Base-by-base conservation (phyloP, 208 protist species). In the Acanthamoeba lenticulata region DNA sequence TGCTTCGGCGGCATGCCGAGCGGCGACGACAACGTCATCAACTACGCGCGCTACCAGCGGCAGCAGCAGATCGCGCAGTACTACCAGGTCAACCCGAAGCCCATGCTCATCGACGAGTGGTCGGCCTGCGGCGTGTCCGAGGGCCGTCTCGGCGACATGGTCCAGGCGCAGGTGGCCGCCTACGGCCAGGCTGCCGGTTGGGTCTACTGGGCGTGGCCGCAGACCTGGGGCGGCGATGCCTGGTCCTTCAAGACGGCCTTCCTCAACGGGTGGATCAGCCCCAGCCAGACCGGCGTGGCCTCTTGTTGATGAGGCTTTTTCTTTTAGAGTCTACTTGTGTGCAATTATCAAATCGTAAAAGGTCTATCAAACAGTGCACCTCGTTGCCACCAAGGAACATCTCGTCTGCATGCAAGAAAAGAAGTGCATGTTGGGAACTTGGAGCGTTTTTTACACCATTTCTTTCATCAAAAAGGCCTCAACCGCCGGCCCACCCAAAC, bases 1-100 rank as follows among this genome's bases (percentile, higher is more conserved):
- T 92, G 88, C 52, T 92, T 69, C 15, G 88, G 65, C 65, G 72
- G 88, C 72, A 38, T 90, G 38, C 83, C 69, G 15, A 29, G 21
- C 36, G 32, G 36, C 38, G 69, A 79, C 38, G 17, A 79, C 32
- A 45, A 38, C 69, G 32, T 79, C 7, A 79, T 79, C 38, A 38
- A 79, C 32, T 79, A 79, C 69, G 69, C 38, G 69, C 69, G 13
- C 69, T 47, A 79, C 69, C 32, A 79, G 32, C 69, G 69, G 34
- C 38, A 38, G 69, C 36, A 38, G 32, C 69, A 79, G 69, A 79
- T 77, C 38, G 67, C 67, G 5, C 36, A 77, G 38, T 77, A 77
- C 67, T 45, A 77, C 38, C 67, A 44, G 21, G 67, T 77, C 67
- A 77, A 77, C 67, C 67, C 67, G 34, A 77, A 77, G 67, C 67